These are phyloP conservation scores for Cinchona pubescens DNA, from an alignment of 257 asterid species.

Conservation along the genomic window DNA sequence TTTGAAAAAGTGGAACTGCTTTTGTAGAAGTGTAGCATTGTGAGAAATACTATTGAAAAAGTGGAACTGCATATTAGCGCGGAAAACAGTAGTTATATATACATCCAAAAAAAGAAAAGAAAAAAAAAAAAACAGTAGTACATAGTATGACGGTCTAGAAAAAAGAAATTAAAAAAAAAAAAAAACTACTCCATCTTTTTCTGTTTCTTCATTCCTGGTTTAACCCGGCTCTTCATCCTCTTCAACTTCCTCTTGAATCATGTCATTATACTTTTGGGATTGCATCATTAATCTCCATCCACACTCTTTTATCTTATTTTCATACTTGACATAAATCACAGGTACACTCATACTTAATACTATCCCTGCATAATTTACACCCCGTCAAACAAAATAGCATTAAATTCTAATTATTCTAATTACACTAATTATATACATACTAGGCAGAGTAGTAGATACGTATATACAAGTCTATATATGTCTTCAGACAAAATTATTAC, in stretches of 20 bases:
- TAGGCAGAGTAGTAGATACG: neutral
- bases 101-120: neutral
- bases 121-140: too few relatives aligned
- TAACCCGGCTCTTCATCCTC: slow-evolving; percentile 26
- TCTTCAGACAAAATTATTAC: neutral
- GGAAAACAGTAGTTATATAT: too few relatives aligned
- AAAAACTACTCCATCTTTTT: slow-evolving; percentile 40
- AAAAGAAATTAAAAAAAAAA: neutral
- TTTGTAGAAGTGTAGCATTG: too few relatives aligned
- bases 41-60: too few relatives aligned
- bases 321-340: slow-evolving; percentile 38
- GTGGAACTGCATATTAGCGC: too few relatives aligned
- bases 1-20: too few relatives aligned
- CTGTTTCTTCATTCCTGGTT: slow-evolving; percentile 31
- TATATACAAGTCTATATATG: too few relatives aligned
- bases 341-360: slow-evolving; percentile 47
- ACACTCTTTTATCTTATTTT: slow-evolving; percentile 33
- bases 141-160: neutral
- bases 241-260: slow-evolving; percentile 28
- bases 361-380: slow-evolving; percentile 35
- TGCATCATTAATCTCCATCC: slow-evolving; percentile 29
- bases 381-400: neutral
- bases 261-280: slow-evolving; percentile 18
- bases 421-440: neutral
- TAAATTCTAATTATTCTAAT: neutral